Percentiles rank a stretch among this genome's conserved stretches.
phyloP scores from a whole-genome alignment of 257 asterid species.

The Solanum bukasovii region DNA sequence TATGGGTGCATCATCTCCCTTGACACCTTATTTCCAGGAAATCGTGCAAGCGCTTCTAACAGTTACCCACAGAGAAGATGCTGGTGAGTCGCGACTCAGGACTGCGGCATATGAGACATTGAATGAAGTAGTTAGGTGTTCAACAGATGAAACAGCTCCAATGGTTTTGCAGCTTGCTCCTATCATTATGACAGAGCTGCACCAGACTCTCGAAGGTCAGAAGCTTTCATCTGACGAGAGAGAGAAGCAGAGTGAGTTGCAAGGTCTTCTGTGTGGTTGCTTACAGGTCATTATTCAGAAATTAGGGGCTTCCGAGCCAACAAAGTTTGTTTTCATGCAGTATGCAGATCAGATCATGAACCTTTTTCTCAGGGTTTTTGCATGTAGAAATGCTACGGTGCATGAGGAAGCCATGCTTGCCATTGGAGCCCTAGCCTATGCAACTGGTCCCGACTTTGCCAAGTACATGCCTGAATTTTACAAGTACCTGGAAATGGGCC shows the following conservation, averaged over 20 bases:
- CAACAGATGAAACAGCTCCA: conserved; percentile 59
- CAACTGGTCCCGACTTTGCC: conserved; percentile 52
- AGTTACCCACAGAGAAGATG: conserved; percentile 71
- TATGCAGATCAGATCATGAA: conserved; percentile 74
- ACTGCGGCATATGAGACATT: conserved; percentile 82
- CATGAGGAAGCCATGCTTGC: conserved; percentile 96
- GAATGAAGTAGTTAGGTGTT: conserved; percentile 80
- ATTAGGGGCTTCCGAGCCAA: conserved; percentile 50
- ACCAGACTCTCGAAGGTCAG: conserved; percentile 60
- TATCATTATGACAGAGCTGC: conserved; percentile 73
- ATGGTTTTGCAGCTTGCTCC: conserved; percentile 71
- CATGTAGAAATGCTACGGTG: conserved; percentile 77
- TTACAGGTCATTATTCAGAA: conserved; percentile 76
- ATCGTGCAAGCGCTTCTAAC: conserved; percentile 60
- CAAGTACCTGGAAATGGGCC: conserved; percentile 84
- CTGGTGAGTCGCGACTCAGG: conserved; percentile 68
- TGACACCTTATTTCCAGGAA: conserved; percentile 75
- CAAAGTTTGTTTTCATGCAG: conserved; percentile 60
- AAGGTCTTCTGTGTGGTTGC: conserved; percentile 84
- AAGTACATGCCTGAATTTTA: conserved; percentile 79
- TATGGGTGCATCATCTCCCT: conserved; percentile 51
- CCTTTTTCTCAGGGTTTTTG: conserved; percentile 63
- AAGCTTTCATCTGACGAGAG: conserved; percentile 65
- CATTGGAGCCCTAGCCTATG: conserved; percentile 82
- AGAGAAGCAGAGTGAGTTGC: conserved; percentile 69